Evolutionary conservation across 345 rosid genomes (phyloP).

Genomic region (Nasturtium officinale): DNA sequence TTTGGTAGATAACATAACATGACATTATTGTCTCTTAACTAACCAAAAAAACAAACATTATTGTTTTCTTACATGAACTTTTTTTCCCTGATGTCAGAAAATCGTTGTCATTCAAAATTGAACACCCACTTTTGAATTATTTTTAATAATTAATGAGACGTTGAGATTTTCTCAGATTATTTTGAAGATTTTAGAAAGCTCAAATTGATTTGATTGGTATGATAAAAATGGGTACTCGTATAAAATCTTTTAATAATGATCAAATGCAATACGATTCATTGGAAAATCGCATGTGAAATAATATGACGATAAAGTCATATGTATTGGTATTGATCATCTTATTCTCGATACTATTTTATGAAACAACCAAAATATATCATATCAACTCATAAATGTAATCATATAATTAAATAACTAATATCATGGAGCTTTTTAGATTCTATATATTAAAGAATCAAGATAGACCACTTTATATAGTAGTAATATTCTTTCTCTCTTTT

Average conservation of each 20-base stretch:
- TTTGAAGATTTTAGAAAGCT: constrained; percentile 36
- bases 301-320: constrained; percentile 36
- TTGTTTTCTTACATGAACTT: background rate
- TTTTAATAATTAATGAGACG: constrained; percentile 22
- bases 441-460: constrained; percentile 16
- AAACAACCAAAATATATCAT: constrained; percentile 43
- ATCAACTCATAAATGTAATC: constrained; percentile 44
- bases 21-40: constrained; percentile 8
- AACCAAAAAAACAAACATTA: background rate
- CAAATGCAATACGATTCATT: constrained; percentile 22
- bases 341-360: constrained; percentile 29
- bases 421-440: constrained; percentile 23
- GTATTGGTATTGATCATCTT: constrained; percentile 34
- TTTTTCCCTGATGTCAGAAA: constrained; percentile 8
- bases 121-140: background rate
- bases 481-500: background rate
- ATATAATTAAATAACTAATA: constrained; percentile 2
- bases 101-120: constrained; percentile 22
- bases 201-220: constrained; percentile 40
- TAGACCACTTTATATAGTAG: background rate
- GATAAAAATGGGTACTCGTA: constrained; percentile 37
- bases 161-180: constrained; percentile 19
- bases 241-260: constrained; percentile 44
- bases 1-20: constrained; percentile 25
- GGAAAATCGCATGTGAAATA: constrained; percentile 38